A percentile compares a stretch with the other conserved stretches of the same genome.
Conservation (phyloP, 768 basidiomycete genomes). For the Hygrocybe coccinea region DNA sequence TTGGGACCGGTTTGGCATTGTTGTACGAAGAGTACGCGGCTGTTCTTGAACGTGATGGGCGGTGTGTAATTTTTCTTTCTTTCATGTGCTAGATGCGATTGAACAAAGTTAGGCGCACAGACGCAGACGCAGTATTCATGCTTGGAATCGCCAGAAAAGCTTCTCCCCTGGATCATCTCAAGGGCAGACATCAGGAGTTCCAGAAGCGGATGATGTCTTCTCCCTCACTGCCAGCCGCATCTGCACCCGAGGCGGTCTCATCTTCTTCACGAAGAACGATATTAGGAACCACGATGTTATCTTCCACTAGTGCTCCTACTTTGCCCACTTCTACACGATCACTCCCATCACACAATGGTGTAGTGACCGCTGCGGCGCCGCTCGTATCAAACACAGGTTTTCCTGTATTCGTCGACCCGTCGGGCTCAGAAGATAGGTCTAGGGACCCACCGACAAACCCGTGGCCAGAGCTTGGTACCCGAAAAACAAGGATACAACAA, state of each 20-base stretch:
- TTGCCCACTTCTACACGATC: slow-evolving; percentile 31
- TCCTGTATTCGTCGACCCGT: slow-evolving; percentile 70
- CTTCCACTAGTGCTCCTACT: slow-evolving; percentile 17
- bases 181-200: slow-evolving; percentile 76
- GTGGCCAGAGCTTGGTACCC: slow-evolving; percentile 73
- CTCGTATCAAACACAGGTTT: slow-evolving; percentile 40
- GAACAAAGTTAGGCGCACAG: slow-evolving; percentile 54
- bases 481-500: slow-evolving; percentile 74
- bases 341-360: slow-evolving; percentile 20
- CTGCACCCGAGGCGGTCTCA: slow-evolving; percentile 33
- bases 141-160: slow-evolving; percentile 85
- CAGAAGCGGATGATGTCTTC: slow-evolving; percentile 83
- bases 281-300: slow-evolving; percentile 36
- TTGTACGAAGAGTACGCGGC: slow-evolving; percentile 92
- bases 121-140: slow-evolving; percentile 86
- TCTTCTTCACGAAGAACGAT: slow-evolving; percentile 30
- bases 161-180: slow-evolving; percentile 72
- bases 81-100: slow-evolving; percentile 1
- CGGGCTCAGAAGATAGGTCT: slow-evolving; percentile 41
- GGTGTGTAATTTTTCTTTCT: slow-evolving; percentile 43
- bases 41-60: slow-evolving; percentile 73
- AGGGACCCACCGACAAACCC: slow-evolving; percentile 35
- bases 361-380: slow-evolving; percentile 22
- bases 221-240: slow-evolving; percentile 34
- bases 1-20: slow-evolving; percentile 73